Conservation (phyloP, 768 basidiomycete species). For the Coprinellus aureogranulatus region DNA sequence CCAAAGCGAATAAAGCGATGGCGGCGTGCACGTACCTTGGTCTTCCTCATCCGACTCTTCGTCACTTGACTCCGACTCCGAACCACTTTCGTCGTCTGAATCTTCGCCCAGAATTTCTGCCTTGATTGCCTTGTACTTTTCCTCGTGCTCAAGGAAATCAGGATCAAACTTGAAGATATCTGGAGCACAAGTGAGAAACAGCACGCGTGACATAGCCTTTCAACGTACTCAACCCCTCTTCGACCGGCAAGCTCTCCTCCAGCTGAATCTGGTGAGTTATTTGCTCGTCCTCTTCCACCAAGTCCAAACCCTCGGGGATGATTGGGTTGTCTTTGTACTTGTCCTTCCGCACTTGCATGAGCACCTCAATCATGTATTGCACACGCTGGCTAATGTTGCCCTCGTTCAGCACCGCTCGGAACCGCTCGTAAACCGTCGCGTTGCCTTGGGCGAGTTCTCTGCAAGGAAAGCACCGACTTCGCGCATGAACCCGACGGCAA, state of each 20-base stretch:
- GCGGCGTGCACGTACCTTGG: slow-evolving; percentile 41
- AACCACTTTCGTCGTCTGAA: slow-evolving; percentile 69
- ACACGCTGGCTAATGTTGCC: slow-evolving; percentile 92
- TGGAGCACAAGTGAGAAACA: slow-evolving; percentile 28
- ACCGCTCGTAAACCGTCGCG: slow-evolving; percentile 92
- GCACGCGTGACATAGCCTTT: background rate
- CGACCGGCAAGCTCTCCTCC: slow-evolving; percentile 90
- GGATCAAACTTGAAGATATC: slow-evolving; percentile 96
- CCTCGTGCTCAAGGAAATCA: slow-evolving; percentile 85
- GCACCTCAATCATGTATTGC: slow-evolving; percentile 99
- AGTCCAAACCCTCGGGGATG: slow-evolving; percentile 88
- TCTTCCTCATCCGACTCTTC: slow-evolving; percentile 68
- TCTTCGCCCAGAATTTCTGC: slow-evolving; percentile 90
- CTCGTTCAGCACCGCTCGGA: slow-evolving; percentile 95
- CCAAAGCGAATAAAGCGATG: background rate
- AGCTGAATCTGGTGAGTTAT: slow-evolving; percentile 91
- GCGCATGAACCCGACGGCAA: slow-evolving; percentile 95
- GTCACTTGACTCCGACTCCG: slow-evolving; percentile 35
- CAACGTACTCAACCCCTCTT: slow-evolving; percentile 87
- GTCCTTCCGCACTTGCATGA: slow-evolving; percentile 99
- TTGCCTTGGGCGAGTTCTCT: slow-evolving; percentile 93
- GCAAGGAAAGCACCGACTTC: slow-evolving; percentile 94
- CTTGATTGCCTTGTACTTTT: slow-evolving; percentile 90
- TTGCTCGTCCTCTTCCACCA: slow-evolving; percentile 98
- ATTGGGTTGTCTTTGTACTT: slow-evolving; percentile 99